Base-by-base conservation (phyloP, 179 eudicot species). In the Drosera spatulata region DNA sequence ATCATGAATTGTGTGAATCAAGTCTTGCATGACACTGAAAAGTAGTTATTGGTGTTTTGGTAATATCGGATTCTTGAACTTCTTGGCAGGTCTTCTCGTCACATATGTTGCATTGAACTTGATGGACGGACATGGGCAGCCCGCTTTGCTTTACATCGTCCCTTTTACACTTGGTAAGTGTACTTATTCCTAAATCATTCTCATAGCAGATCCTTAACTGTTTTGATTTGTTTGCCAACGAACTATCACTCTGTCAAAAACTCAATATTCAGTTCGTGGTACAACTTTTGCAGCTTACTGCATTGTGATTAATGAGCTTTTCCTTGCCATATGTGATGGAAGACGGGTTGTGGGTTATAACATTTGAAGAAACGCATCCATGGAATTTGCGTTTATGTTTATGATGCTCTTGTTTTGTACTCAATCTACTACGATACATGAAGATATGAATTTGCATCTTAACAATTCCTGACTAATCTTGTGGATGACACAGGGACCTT, bases 81-180 rank as follows among this genome's bases (percentile, higher is more conserved):
- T 9, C 12, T 55, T 66, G 52, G 61, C 80, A 88, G 96, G 95
- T 77, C 96, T 88, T 69, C 83, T 88, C 6, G 59, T 86, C 37
- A 89, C 97, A 5, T 89, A 84, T 15, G 86, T 89, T 45, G 97
- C 97, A 10, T 65, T 84, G 56, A 89, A 82, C 79, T 70, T 89
- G 82, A 89, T 86, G 97, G 95, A 86, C 22, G 95, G 95, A 40
- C 95, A 22, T 22, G 33, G 33, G 33, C 33, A 22, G 33, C 33
- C 33, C 1, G 33, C 33, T 22, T 22, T 22, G 71, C 84, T 84
- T 39, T 89, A 89, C 73, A 89, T 89, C 4, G 91, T 86, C 50
- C 97, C 95, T 4, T 79, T 78, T 64, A 84, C 87, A 6, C 79
- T 89, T 39, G 97, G 95, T 82, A 77, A 60, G 53, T 55, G 63